phyloP scores from a whole-genome alignment of 2,329 filamentous ascomycete species.

The Nemania serpens region DNA sequence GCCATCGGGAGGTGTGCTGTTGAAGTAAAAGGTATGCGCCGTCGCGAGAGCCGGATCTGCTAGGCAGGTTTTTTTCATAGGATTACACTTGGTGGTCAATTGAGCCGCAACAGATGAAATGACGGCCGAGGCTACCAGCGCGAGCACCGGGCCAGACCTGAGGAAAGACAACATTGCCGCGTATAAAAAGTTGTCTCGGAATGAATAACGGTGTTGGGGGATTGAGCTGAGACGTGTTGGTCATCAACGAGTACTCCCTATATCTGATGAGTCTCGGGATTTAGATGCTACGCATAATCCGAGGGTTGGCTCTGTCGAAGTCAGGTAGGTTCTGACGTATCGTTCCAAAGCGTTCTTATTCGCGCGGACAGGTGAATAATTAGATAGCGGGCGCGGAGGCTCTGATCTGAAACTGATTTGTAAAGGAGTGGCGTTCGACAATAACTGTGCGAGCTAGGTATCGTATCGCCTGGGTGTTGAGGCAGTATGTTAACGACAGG shows the following conservation, averaged over 20 bases:
- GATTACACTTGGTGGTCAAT: conserved; percentile 78
- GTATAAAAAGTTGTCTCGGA: neutral
- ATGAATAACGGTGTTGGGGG: neutral
- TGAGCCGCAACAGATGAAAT: conserved; percentile 65
- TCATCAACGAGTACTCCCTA: neutral
- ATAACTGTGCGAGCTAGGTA: no score
- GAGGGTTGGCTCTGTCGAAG: neutral
- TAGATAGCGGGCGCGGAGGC: neutral
- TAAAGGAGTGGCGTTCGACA: conserved; percentile 15
- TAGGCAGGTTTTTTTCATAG: conserved; percentile 71
- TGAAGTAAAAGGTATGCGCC: conserved; percentile 67
- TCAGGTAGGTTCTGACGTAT: neutral
- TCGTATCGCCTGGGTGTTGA: no score
- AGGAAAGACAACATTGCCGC: conserved; percentile 14
- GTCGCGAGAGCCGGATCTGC: conserved; percentile 72
- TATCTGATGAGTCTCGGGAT: neutral
- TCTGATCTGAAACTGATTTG: neutral
- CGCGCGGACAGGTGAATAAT: neutral
- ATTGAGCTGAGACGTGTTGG: conserved; percentile 1
- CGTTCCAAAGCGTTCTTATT: neutral
- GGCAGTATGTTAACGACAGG: neutral
- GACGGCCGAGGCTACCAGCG: conserved; percentile 48
- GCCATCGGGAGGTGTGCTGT: conserved; percentile 59
- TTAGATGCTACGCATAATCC: neutral
- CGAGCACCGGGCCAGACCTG: conserved; percentile 39